These are phyloP conservation scores for Naumovozyma dairenensis DNA, from an alignment of 805 yeast genomes.

Conservation along the genomic window DNA sequence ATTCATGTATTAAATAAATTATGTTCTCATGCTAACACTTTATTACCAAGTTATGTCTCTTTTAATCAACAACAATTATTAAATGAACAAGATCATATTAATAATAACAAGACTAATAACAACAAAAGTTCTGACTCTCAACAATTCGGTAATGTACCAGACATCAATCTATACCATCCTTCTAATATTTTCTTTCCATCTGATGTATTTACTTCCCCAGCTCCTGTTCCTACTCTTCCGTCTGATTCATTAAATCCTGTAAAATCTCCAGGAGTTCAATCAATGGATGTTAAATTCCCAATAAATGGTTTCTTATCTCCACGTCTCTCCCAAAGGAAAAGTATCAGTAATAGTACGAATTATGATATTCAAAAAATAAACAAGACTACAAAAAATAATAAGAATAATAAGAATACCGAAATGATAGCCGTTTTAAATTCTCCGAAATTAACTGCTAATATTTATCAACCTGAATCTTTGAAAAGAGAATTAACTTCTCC, in stretches of 20 bases:
- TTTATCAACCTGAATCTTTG: constrained; percentile 45
- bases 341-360: no score
- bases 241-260: no score
- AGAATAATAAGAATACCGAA: not conserved
- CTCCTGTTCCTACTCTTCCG: no score
- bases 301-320: not conserved
- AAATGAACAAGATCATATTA: constrained; percentile 11
- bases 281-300: constrained; percentile 31
- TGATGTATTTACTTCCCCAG: constrained; percentile 26
- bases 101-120: not conserved
- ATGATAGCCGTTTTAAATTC: constrained; percentile 9
- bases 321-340: no score
- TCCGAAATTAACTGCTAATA: constrained; percentile 34
- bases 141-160: not conserved
- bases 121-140: not conserved
- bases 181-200: constrained; percentile 33
- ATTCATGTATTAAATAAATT: constrained; percentile 65
- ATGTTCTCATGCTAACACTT: constrained; percentile 71
- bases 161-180: constrained; percentile 16
- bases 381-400: no score
- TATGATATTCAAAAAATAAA: no score
- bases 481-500: constrained; percentile 44
- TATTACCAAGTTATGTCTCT: constrained; percentile 57
- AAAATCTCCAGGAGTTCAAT: constrained; percentile 43
- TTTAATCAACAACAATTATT: no score